Conservation (phyloP, 1,284 basidiomycete species). For the Clitocybe nebularis region DNA sequence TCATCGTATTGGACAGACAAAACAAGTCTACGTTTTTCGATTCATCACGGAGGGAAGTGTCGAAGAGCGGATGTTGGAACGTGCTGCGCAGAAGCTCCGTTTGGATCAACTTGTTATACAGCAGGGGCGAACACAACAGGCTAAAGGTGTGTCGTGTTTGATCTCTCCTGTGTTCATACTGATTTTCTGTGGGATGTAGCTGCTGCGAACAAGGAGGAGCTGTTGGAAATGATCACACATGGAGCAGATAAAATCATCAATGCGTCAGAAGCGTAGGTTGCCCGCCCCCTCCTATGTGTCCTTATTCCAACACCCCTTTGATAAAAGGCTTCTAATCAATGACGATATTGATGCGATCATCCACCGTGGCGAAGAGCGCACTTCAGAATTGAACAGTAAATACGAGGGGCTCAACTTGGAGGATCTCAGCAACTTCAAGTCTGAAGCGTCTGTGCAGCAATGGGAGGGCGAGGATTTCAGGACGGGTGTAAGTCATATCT, state of each 20-base stretch:
- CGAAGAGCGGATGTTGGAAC: constrained; percentile 95
- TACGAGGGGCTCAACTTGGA: constrained; percentile 93
- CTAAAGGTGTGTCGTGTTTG: constrained; percentile 48
- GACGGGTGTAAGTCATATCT: constrained; percentile 47
- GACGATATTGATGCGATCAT: constrained; percentile 97
- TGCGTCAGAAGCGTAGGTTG: constrained; percentile 55
- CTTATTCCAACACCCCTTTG: constrained; percentile 2
- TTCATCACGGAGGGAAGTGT: constrained; percentile 97
- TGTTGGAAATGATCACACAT: constrained; percentile 98
- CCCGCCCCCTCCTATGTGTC: background rate
- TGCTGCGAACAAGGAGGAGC: constrained; percentile 94
- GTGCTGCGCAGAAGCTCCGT: constrained; percentile 94
- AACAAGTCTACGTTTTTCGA: constrained; percentile 97
- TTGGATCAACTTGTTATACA: constrained; percentile 98
- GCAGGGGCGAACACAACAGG: constrained; percentile 78
- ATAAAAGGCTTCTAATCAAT: constrained; percentile 70
- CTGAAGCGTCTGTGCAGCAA: constrained; percentile 83
- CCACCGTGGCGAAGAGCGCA: constrained; percentile 86
- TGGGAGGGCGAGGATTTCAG: constrained; percentile 98
- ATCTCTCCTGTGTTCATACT: background rate
- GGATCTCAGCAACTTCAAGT: constrained; percentile 96
- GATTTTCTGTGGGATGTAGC: constrained; percentile 14
- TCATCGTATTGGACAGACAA: constrained; percentile 97
- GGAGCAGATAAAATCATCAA: constrained; percentile 98
- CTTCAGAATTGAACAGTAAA: constrained; percentile 85